phyloP scores from a whole-genome alignment of 2,329 filamentous ascomycete genomes.

The Stenocarpella maydis region DNA sequence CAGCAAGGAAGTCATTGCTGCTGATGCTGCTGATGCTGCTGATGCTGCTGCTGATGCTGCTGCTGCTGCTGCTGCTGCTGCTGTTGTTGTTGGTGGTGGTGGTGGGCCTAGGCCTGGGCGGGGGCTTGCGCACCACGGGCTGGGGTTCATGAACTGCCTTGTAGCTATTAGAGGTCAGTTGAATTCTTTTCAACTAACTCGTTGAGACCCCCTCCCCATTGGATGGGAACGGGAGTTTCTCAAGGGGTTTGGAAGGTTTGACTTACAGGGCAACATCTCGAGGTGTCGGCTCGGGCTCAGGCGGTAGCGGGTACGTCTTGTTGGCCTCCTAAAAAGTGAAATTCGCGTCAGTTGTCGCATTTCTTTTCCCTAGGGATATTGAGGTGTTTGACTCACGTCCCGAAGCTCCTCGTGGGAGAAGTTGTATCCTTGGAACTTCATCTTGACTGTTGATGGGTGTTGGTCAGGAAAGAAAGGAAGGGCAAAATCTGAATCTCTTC shows the following conservation, averaged over 20 bases:
- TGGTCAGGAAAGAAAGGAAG: not conserved
- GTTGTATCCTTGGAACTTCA: not conserved
- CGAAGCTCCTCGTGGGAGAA: not conserved
- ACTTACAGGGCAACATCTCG: not conserved
- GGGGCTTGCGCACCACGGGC: too few relatives aligned
- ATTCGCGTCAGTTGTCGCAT: not conserved
- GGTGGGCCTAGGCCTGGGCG: too few relatives aligned
- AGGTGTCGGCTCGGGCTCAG: too few relatives aligned
- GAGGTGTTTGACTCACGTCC: not conserved
- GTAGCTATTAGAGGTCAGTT: not conserved
- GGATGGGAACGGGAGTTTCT: too few relatives aligned
- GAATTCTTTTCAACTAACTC: too few relatives aligned
- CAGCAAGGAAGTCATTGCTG: too few relatives aligned
- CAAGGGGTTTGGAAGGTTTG: not conserved
- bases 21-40: too few relatives aligned
- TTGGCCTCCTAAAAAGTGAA: not conserved
- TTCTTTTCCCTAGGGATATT: not conserved
- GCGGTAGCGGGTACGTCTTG: not conserved
- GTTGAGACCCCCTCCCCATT: not conserved
- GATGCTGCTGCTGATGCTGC: too few relatives aligned
- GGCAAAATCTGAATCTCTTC: not conserved
- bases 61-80: too few relatives aligned
- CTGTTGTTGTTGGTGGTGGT: too few relatives aligned
- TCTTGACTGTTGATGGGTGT: not conserved
- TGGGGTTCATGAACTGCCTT: too few relatives aligned